Evolutionary conservation across 2,329 filamentous ascomycete species (phyloP), one percentile per base, ranked within the genome.

Genomic region (Alternaria incomplexa): DNA sequence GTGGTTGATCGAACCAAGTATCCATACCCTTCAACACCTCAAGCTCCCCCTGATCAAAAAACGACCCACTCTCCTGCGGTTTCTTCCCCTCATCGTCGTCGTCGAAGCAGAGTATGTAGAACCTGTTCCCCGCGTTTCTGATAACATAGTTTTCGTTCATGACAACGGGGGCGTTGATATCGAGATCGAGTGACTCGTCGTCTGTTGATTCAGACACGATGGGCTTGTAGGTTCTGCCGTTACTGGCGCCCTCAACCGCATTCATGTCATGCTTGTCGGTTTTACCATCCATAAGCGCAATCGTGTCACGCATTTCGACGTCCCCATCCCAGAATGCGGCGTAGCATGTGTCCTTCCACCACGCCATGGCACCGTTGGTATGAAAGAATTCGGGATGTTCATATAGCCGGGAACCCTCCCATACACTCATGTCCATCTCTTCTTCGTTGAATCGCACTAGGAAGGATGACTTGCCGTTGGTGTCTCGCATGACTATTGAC

Each of bases 321-420:
- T 36, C 9, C 9, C 11, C 7, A 1, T 48, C 17, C 36, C 17
- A 13, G 11, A 3, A 2, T 7, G 20, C 22, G 13, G 46, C 48
- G 23, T 66, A 66, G 28, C 63, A 69, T 1, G 56, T 64, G 15
- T 70, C 65, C n/a, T 68, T 65, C 70, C 69, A 73, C 62, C 66
- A 72, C 8, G 44, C 54, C 13, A 56, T 26, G 12, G 44, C 44
- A n/a, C 26, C 9, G 4, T 20, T 28, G 17, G 13, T n/a, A 40
- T 25, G 7, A 2, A n/a, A 17, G 6, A 28, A 15, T 44, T 15
- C 32, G 15, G 46, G n/a, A 4, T 25, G 30, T 13, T 20, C 28
- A 9, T 22, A 30, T 2, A 25, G 20, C 28, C 15, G 6, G 13
- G 44, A 28, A 12, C 17, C 40, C 12, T 48, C 32, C 25, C 44